phyloP scores from a whole-genome alignment of 176 grass and related monocot species.

The Bromus sterilis region DNA sequence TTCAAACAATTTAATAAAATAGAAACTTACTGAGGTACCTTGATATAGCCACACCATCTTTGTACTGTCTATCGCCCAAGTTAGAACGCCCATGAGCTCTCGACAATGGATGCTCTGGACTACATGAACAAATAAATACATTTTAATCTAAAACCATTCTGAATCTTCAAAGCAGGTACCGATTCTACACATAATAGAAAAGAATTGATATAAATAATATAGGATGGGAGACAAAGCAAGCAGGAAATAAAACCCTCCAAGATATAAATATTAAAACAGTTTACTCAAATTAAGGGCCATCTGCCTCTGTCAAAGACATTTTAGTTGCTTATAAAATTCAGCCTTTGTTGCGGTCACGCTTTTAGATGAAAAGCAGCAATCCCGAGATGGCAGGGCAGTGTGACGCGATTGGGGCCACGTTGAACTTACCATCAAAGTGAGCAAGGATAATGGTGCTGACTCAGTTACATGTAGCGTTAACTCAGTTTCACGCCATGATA shows the following conservation, averaged over 20 bases:
- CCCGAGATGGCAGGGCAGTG: neutral
- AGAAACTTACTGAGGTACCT: slow-evolving; percentile 92
- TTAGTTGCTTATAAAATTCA: neutral
- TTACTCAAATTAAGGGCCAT: neutral
- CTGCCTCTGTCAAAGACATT: neutral
- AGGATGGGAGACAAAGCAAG: neutral
- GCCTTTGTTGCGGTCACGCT: neutral
- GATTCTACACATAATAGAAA: neutral
- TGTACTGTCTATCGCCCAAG: slow-evolving; percentile 67
- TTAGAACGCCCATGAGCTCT: slow-evolving; percentile 71
- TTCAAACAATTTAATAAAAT: slow-evolving; percentile 34
- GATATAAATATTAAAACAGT: neutral
- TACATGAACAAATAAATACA: slow-evolving; percentile 38
- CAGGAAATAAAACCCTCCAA: neutral
- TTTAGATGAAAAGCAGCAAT: neutral
- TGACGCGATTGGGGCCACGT: neutral
- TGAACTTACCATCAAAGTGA: neutral
- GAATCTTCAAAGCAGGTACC: neutral
- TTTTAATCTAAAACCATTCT: slow-evolving; percentile 15
- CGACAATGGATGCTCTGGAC: slow-evolving; percentile 79
- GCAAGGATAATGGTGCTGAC: neutral
- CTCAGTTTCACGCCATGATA: neutral
- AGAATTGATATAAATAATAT: neutral
- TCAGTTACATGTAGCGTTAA: neutral
- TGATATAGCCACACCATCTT: slow-evolving; percentile 64